Evolutionary conservation across 1,139 yeast species (phyloP), one percentile per base, ranked within the genome.

Genomic region (Magnusiomyces sp.): DNA sequence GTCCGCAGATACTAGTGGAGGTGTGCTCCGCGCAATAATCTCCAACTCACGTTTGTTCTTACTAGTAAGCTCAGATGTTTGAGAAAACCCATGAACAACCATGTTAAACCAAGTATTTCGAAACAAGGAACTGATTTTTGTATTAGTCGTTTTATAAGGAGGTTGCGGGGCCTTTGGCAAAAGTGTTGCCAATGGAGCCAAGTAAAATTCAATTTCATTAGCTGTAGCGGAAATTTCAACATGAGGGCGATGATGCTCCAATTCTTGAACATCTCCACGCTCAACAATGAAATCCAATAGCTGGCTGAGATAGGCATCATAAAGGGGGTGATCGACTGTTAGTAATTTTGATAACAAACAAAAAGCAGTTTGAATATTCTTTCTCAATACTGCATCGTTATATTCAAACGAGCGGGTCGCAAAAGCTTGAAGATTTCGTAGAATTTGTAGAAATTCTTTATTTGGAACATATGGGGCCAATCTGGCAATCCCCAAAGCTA

Each of bases 41-140:
- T 77, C 75, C 49, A 94, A 72, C 37, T 77, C 79, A 0, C 55
- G 55, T 50, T 68, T 63, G 59, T 77, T 75, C 10, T 69, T 67
- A 50, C 71, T 68, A 10, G 81, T 76, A 59, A 80, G 71, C 13
- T 73, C 72, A 0, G 95, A 81, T 47, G 75, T 75, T 48, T 74
- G 72, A 23, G 82, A 77, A 63, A 81, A 89, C 0, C 98, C 98
- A 66, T 92, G 96, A 42, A 90, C 87, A 3, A 84, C 94, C 77
- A 92, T 74, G 62, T 90, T 92, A 64, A 86, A 89, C 99, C 99
- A 94, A 46, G 88, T 80, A 64, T 92, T 86, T 61, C 95, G 79
- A 70, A 90, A 88, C 52, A 83, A 69, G 43, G 76, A 71, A 49
- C 77, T 69, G 1, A 78, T 73, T 14, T 69, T 72, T 40, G 75